These are phyloP conservation scores for Aureobasidium vineae DNA, from an alignment of 2,329 filamentous ascomycete species.

Conservation along the genomic window DNA sequence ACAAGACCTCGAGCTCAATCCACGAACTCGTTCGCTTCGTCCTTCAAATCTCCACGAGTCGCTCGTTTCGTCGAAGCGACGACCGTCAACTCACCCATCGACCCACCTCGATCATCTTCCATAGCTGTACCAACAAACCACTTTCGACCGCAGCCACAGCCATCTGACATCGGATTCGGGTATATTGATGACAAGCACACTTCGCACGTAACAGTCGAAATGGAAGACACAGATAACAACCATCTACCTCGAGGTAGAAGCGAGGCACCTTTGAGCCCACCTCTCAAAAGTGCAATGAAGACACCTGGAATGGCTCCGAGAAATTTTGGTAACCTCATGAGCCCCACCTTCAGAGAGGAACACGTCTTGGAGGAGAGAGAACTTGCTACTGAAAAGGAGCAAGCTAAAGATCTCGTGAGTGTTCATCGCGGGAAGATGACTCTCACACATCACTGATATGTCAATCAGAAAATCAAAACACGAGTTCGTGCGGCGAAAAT, in stretches of 20 bases:
- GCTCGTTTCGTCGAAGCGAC: constrained; percentile 81
- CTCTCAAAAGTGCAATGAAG: constrained; percentile 86
- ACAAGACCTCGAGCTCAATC: constrained; percentile 35
- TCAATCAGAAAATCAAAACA: constrained; percentile 78
- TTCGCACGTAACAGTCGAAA: constrained; percentile 52
- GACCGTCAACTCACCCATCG: constrained; percentile 72
- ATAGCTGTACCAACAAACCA: constrained; percentile 55
- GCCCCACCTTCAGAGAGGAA: constrained; percentile 89
- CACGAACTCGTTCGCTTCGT: constrained; percentile 40
- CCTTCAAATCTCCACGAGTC: constrained; percentile 65
- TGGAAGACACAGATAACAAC: constrained; percentile 51
- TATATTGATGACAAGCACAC: constrained; percentile 66
- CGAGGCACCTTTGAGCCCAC: constrained; percentile 68
- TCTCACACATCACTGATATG: neutral
- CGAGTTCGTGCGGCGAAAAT: constrained; percentile 92
- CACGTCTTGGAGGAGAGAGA: constrained; percentile 83
- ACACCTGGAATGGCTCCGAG: constrained; percentile 78
- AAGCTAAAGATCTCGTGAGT: constrained; percentile 83
- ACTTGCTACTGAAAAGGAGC: constrained; percentile 75
- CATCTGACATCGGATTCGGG: constrained; percentile 87
- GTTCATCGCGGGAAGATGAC: neutral
- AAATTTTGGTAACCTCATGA: constrained; percentile 66
- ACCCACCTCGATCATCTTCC: constrained; percentile 58
- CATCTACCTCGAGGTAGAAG: constrained; percentile 55
- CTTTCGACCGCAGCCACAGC: constrained; percentile 63